These are phyloP conservation scores for Pseudoscleropodium purum DNA, from an alignment of 225 moss, liverwort and hornwort genomes.

Conservation along the genomic window DNA sequence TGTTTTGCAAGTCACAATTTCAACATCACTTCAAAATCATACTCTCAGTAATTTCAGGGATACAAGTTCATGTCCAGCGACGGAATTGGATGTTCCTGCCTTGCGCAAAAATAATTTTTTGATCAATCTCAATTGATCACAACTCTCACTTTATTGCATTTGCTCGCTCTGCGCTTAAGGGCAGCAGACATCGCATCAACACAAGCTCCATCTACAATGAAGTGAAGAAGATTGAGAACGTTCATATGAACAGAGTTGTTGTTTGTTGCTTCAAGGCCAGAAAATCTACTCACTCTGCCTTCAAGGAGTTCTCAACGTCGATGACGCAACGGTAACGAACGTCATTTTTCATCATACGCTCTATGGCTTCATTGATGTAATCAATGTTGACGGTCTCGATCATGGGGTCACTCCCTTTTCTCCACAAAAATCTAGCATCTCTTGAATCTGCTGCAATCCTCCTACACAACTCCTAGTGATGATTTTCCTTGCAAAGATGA, in stretches of 20 bases:
- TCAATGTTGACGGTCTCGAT: conserved; percentile 45
- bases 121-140: neutral
- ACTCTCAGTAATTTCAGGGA: neutral
- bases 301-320: conserved; percentile 50
- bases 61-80: neutral
- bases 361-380: conserved; percentile 32
- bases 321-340: conserved; percentile 60
- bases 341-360: conserved; percentile 42
- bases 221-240: neutral
- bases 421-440: conserved; percentile 55
- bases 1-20: too few relatives aligned
- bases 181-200: neutral
- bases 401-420: conserved; percentile 37
- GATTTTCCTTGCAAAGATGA: too few relatives aligned
- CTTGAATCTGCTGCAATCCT: conserved; percentile 12
- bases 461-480: too few relatives aligned
- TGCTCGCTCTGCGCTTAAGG: neutral
- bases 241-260: too few relatives aligned
- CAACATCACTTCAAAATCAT: too few relatives aligned
- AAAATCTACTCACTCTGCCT: neutral
- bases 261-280: too few relatives aligned
- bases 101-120: neutral
- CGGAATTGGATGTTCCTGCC: too few relatives aligned
- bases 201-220: neutral
- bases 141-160: neutral